phyloP scores from a whole-genome alignment of 192 early-diverging fungal genomes.

The Coemansia sp. region DNA sequence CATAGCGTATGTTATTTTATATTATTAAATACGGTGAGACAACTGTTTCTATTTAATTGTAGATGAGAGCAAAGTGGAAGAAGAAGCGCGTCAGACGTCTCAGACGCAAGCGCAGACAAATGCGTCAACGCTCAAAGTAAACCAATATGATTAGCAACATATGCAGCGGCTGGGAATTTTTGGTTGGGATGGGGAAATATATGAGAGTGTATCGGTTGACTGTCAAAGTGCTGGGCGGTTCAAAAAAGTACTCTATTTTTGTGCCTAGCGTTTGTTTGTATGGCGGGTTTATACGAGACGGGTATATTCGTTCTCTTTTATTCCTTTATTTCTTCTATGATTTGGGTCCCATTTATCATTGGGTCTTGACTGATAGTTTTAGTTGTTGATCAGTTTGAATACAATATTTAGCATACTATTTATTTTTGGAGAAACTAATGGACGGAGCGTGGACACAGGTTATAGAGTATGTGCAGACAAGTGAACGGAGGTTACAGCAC shows the following conservation, averaged over 20 bases:
- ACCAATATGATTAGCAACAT: background rate
- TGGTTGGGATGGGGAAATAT: too few species aligned
- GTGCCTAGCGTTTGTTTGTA: too few species aligned
- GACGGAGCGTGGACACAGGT: constrained; percentile 16
- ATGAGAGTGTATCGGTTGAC: too few species aligned
- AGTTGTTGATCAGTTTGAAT: constrained; percentile 9
- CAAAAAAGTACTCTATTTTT: too few species aligned
- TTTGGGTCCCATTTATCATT: background rate
- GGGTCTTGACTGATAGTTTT: background rate
- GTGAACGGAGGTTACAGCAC: too few species aligned
- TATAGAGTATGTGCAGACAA: constrained; percentile 11
- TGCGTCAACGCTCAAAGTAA: constrained; percentile 67
- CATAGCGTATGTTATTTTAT: too few species aligned
- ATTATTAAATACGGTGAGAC: background rate
- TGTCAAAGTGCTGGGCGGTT: too few species aligned
- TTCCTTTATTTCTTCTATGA: background rate
- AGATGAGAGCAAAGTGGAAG: constrained; percentile 74
- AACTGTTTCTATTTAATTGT: background rate
- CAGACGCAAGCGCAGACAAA: constrained; percentile 77
- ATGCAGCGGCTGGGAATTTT: background rate
- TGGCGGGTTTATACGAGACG: too few species aligned
- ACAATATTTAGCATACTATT: background rate
- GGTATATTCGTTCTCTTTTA: background rate
- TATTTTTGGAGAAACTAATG: constrained; percentile 1
- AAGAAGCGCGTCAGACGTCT: constrained; percentile 72